phyloP scores from a whole-genome alignment of 805 yeast genomes.

The Pichia pseudocactophila region DNA sequence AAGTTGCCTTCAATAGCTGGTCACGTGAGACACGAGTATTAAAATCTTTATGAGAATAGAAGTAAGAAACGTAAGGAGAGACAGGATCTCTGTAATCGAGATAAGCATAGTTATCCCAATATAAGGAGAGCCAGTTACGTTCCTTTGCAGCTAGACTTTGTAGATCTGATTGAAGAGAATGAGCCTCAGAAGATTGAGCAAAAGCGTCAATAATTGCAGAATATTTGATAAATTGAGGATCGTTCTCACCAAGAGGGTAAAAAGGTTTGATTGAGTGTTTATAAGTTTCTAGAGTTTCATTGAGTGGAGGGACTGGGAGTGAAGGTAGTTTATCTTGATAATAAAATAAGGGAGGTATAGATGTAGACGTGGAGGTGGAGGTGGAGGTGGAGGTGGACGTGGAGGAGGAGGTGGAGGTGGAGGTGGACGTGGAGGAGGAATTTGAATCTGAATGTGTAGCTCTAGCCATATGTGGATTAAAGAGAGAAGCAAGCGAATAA shows the following conservation, averaged over 20 bases:
- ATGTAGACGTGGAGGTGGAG: no score
- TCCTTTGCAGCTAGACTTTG: slow-evolving; percentile 41
- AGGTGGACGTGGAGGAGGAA: no score
- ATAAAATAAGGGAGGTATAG: slow-evolving; percentile 45
- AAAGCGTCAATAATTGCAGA: slow-evolving; percentile 62
- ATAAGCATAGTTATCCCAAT: slow-evolving; percentile 94
- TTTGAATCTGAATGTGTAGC: no score
- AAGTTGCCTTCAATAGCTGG: slow-evolving; percentile 68
- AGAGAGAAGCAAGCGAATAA: no score
- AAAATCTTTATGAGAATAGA: slow-evolving; percentile 72
- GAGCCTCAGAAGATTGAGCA: slow-evolving; percentile 42
- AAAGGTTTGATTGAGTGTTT: slow-evolving; percentile 67
- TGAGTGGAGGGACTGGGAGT: slow-evolving; percentile 79
- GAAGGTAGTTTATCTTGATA: slow-evolving; percentile 69
- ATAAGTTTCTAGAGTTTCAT: slow-evolving; percentile 61
- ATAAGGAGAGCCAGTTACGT: slow-evolving; percentile 83
- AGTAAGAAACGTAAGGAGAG: slow-evolving; percentile 90
- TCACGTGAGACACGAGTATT: slow-evolving; percentile 46
- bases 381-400: no score
- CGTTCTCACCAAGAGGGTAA: slow-evolving; percentile 41
- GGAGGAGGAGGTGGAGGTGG: no score
- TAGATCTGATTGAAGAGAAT: slow-evolving; percentile 66
- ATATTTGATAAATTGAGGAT: slow-evolving; percentile 26
- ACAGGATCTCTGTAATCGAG: slow-evolving; percentile 87
- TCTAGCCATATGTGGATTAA: slow-evolving; percentile 12